These are phyloP conservation scores for Rhodosporidiobolus odoratus DNA, from an alignment of 768 basidiomycete species.

Conservation along the genomic window DNA sequence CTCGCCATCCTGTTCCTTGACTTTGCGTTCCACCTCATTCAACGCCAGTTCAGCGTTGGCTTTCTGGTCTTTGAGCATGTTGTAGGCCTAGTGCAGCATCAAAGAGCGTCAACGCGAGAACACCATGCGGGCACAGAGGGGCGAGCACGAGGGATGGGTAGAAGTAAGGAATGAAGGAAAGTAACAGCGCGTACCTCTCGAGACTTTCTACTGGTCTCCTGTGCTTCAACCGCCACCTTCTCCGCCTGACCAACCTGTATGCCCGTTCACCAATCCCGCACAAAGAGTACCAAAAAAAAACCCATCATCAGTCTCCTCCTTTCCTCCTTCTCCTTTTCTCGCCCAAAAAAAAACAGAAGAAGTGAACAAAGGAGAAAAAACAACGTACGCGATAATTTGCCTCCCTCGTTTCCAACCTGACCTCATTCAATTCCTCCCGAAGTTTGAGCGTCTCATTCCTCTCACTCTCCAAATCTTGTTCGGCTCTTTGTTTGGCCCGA, in stretches of 20 bases:
- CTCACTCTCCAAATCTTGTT: conserved; percentile 4
- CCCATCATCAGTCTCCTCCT: no score
- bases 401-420: conserved; percentile 8
- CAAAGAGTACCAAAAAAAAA: no score
- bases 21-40: background rate
- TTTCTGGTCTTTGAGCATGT: conserved; percentile 23
- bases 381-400: background rate
- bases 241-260: no score
- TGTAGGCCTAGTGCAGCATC: conserved; percentile 15
- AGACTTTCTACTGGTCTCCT: no score
- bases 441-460: conserved; percentile 9
- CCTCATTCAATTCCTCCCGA: background rate
- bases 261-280: no score
- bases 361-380: background rate
- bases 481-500: conserved; percentile 15
- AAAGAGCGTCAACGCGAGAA: background rate
- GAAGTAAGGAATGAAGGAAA: background rate
- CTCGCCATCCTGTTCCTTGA: conserved; percentile 11
- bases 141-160: no score
- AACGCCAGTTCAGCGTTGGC: conserved; percentile 23
- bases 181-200: no score
- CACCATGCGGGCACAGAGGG: background rate
- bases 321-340: conserved; percentile 18
- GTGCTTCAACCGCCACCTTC: no score
- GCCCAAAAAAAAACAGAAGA: background rate